Evolutionary conservation across 2,329 filamentous ascomycete species (phyloP), one percentile per base, ranked within the genome.

Genomic region (Sphaerulina musiva): DNA sequence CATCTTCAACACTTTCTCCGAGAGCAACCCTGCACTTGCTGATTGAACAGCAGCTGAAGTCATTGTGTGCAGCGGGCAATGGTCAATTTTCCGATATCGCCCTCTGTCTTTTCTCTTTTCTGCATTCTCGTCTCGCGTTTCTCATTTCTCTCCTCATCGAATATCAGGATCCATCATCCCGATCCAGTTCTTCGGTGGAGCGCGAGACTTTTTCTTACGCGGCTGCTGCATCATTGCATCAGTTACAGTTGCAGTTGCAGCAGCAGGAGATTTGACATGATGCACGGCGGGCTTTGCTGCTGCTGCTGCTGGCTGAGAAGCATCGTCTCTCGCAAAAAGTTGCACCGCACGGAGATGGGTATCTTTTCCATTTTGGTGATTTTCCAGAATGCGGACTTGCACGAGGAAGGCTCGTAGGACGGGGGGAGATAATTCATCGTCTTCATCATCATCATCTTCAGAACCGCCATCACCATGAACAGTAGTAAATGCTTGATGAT

Each of bases 301-400:
- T 20, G 32, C 20, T 20, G 20, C 20, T 20, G 20, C 20, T 20
- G 20, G 20, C 2, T 20, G 20, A 20, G 20, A 20, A 23, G 41
- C 46, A 48, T 71, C 68, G 44, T 78, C 76, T 48, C 68, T 63
- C 3, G 81, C 79, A 66, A 84, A 98, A 8, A 97, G 86, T 74
- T 95, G 95, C 70, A 98, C 80, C 1, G 90, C 92, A 12, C 93
- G 81, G 23, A 98, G 80, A 76, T 98, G 93, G n/a, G 93, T 98
- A 69, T 98, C 93, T 70, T 98, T 98, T 60, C 93, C 93, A 70
- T 98, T 98, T 73, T 98, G 93, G 70, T 98, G 93, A 68, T 98
- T 98, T 74, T 97, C 93, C 48, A 92, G 80, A 46, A 98, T 85
- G 62, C 87, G 84, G 66, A 97, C 84, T 70, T 97, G 91, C 29